These are phyloP conservation scores for Ceratocystis lukuohia DNA, from an alignment of 2,329 filamentous ascomycete genomes.

Conservation along the genomic window DNA sequence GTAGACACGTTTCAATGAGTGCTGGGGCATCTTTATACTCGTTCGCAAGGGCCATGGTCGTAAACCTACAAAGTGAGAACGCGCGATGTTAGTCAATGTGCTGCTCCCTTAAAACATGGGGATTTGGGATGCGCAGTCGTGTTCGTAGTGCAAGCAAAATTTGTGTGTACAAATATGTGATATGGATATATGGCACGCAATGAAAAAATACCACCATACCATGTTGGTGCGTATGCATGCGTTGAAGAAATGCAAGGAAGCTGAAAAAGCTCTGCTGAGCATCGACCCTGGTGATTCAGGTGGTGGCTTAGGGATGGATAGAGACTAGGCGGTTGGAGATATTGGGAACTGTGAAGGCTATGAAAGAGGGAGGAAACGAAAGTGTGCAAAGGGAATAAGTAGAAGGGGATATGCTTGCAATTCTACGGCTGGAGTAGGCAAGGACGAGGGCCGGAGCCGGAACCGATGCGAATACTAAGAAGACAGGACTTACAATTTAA, in stretches of 20 bases:
- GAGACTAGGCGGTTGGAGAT: background rate
- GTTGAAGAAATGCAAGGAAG: background rate
- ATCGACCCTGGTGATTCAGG: background rate
- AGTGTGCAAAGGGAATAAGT: too few species aligned
- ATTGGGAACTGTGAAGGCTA: background rate
- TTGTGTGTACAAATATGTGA: background rate
- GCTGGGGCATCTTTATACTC: slow-evolving; percentile 30
- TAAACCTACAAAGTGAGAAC: slow-evolving; percentile 30
- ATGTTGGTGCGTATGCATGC: background rate
- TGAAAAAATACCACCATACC: background rate
- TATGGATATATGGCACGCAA: background rate
- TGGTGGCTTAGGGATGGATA: background rate
- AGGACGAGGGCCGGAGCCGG: too few species aligned
- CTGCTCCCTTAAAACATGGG: background rate
- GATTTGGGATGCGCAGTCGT: too few species aligned
- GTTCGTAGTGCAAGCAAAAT: too few species aligned
- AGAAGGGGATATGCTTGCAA: too few species aligned
- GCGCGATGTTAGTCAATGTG: slow-evolving; percentile 16
- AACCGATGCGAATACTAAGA: too few species aligned
- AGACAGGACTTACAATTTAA: slow-evolving; percentile 31
- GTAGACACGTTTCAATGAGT: slow-evolving; percentile 31
- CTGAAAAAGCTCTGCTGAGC: background rate
- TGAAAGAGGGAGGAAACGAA: background rate
- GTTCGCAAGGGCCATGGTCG: slow-evolving; percentile 38
- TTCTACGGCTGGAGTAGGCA: too few species aligned